Evolutionary conservation across 2,329 filamentous ascomycete species (phyloP).

Genomic region (Scleromitrula shiraiana): DNA sequence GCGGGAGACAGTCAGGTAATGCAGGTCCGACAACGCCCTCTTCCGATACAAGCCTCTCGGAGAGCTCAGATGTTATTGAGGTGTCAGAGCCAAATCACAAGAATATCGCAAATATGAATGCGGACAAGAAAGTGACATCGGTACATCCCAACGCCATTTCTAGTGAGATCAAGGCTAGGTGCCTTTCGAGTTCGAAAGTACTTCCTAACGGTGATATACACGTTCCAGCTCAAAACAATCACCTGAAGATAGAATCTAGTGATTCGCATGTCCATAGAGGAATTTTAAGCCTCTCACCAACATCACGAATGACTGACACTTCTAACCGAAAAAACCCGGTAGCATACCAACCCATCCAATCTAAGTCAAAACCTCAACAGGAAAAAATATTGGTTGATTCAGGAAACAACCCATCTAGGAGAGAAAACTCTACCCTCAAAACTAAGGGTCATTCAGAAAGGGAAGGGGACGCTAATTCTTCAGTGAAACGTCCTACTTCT

Average conservation of each 20-base stretch:
- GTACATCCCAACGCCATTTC: not conserved
- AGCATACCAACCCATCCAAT: conserved; percentile 3
- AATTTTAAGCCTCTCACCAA: conserved; percentile 18
- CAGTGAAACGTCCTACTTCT: no score
- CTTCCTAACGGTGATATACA: conserved; percentile 8
- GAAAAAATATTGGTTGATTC: no score
- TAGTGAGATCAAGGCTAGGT: conserved; percentile 1
- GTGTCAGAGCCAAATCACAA: not conserved
- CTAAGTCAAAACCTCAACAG: conserved; percentile 32
- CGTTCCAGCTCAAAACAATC: conserved; percentile 9
- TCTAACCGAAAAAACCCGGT: no score
- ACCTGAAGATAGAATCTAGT: conserved; percentile 13
- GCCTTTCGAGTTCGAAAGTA: conserved; percentile 6
- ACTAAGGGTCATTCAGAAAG: no score
- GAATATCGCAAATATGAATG: not conserved
- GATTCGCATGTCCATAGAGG: conserved; percentile 24
- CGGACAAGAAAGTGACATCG: not conserved
- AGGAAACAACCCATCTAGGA: no score
- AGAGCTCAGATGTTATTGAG: not conserved
- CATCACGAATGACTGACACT: conserved; percentile 13
- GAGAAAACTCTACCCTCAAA: no score
- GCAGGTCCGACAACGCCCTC: not conserved
- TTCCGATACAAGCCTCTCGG: not conserved
- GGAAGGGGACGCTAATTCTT: no score
- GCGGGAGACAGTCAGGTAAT: not conserved